phyloP scores from a whole-genome alignment of 2,329 filamentous ascomycete species.

The Botrytis squamosa region DNA sequence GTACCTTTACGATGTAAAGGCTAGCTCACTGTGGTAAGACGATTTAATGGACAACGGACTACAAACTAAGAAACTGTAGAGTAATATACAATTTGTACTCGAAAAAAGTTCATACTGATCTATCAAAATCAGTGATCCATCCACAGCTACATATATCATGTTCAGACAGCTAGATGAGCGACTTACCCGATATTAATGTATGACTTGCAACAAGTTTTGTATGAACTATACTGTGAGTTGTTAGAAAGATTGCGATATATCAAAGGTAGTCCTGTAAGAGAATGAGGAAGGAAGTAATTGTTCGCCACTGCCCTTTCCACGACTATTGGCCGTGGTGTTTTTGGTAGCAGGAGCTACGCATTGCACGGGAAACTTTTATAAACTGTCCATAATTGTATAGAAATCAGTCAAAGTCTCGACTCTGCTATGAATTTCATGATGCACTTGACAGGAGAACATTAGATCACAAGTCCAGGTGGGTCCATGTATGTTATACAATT shows the following conservation, averaged over 20 bases:
- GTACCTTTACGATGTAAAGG: background rate
- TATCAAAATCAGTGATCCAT: background rate
- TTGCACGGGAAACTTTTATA: background rate
- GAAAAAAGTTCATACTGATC: background rate
- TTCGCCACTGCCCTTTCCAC: background rate
- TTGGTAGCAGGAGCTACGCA: background rate
- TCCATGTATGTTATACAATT: background rate
- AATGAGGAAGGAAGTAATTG: background rate
- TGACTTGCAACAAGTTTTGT: background rate
- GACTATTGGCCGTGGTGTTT: background rate
- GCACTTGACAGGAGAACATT: background rate
- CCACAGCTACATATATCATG: background rate
- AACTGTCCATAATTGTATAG: background rate
- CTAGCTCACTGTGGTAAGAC: background rate
- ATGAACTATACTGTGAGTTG: background rate
- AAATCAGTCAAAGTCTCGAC: background rate
- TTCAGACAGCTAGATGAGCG: background rate
- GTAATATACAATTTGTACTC: background rate
- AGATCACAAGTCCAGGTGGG: too few species aligned
- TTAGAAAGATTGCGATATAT: background rate
- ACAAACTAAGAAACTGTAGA: background rate
- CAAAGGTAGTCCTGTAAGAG: background rate
- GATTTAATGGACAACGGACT: background rate
- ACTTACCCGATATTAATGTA: background rate
- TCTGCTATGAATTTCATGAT: background rate